A percentile compares a stretch with the other conserved stretches of the same genome.
Conservation (phyloP, 306 rosid species). For the Trifolium pratense region DNA sequence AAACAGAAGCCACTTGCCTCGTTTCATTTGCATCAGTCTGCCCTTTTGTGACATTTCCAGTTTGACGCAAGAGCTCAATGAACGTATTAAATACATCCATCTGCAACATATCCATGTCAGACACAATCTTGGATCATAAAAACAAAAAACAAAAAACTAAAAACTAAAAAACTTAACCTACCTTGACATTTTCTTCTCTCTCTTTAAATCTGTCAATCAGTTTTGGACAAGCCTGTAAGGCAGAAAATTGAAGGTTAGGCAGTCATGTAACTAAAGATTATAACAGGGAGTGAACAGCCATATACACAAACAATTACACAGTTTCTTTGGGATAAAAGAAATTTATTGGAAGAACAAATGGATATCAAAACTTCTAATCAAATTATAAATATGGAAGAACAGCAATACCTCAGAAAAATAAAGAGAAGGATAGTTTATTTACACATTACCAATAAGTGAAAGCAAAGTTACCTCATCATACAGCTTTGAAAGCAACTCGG, state of each 20-base stretch:
- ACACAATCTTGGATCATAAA: slow-evolving; percentile 25
- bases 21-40: slow-evolving; percentile 78
- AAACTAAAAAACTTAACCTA: slow-evolving; percentile 34
- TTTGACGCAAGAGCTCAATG: slow-evolving; percentile 95
- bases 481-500: slow-evolving; percentile 88
- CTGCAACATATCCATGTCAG: slow-evolving; percentile 62
- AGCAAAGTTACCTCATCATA: slow-evolving; percentile 81
- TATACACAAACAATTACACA: no score
- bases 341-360: slow-evolving; percentile 3
- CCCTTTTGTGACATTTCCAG: slow-evolving; percentile 97
- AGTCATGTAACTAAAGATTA: slow-evolving; percentile 32
- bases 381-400: slow-evolving; percentile 13
- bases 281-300: slow-evolving; percentile 16
- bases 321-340: slow-evolving; percentile 2
- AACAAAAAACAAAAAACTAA: no score
- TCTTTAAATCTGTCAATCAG: slow-evolving; percentile 95
- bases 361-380: slow-evolving; percentile 19
- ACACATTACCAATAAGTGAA: slow-evolving; percentile 3
- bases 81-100: slow-evolving; percentile 96
- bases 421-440: slow-evolving; percentile 1
- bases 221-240: slow-evolving; percentile 93
- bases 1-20: slow-evolving; percentile 64
- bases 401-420: slow-evolving; percentile 11
- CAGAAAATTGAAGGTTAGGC: slow-evolving; percentile 34
- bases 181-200: slow-evolving; percentile 99